These are phyloP conservation scores for Lyophyllum atratum DNA, from an alignment of 768 basidiomycete species.

Conservation along the genomic window DNA sequence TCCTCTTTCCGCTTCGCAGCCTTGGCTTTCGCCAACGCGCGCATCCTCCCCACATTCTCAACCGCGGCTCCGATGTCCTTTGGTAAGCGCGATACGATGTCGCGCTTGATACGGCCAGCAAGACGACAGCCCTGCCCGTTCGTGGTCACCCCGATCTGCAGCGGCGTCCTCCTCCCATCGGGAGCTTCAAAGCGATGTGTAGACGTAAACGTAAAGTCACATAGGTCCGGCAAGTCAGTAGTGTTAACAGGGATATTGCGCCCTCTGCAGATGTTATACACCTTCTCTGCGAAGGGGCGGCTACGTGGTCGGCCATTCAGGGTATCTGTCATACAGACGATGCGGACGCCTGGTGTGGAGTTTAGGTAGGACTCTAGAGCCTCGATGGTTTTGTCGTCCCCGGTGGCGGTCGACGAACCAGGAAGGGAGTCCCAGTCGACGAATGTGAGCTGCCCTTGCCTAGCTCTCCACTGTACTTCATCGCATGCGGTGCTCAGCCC, in stretches of 20 bases:
- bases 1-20: conserved; percentile 13
- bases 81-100: conserved; percentile 77
- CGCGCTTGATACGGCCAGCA: conserved; percentile 75
- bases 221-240: conserved; percentile 84
- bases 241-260: conserved; percentile 78
- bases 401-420: conserved; percentile 29
- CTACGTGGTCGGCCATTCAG: conserved; percentile 48
- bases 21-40: conserved; percentile 45
- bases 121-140: conserved; percentile 92
- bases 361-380: conserved; percentile 52
- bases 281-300: conserved; percentile 52
- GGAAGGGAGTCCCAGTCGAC: conserved; percentile 55
- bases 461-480: conserved; percentile 68
- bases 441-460: conserved; percentile 55
- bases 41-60: conserved; percentile 68
- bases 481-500: conserved; percentile 57
- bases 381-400: conserved; percentile 37
- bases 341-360: conserved; percentile 27
- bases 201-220: conserved; percentile 88
- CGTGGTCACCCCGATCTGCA: conserved; percentile 85
- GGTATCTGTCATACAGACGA: conserved; percentile 87
- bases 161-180: conserved; percentile 43
- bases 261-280: conserved; percentile 55
- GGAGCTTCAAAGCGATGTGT: conserved; percentile 77
- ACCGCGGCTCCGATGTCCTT: conserved; percentile 76